Percentiles rank a stretch among this genome's conserved stretches.
Conservation (phyloP, 345 rosid genomes). For the Camelina sativa region DNA sequence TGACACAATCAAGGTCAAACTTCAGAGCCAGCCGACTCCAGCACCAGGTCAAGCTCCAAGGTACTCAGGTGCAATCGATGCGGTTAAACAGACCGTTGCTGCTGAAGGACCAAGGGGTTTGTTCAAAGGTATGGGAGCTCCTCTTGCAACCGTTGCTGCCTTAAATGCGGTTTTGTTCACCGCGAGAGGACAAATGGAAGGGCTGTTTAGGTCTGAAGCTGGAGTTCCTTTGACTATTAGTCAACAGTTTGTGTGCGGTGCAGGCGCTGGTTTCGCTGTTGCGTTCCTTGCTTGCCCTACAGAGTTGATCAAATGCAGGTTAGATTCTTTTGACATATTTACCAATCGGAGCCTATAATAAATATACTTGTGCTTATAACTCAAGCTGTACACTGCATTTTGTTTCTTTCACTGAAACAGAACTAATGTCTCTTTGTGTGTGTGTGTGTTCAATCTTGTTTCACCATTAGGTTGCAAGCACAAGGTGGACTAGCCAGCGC, state of each 20-base stretch:
- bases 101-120: conserved; percentile 94
- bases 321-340: neutral
- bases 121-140: conserved; percentile 99
- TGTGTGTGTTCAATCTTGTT: conserved; percentile 28
- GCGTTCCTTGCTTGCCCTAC: conserved; percentile 99
- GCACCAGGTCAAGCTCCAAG: conserved; percentile 79
- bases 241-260: conserved; percentile 85
- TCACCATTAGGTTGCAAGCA: conserved; percentile 80
- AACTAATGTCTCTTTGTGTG: conserved; percentile 13
- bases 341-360: neutral
- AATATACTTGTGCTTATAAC: neutral
- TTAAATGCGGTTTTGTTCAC: conserved; percentile 94
- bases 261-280: conserved; percentile 96
- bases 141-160: conserved; percentile 97
- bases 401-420: neutral
- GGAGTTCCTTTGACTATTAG: conserved; percentile 76
- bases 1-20: conserved; percentile 98
- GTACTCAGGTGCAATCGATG: conserved; percentile 84
- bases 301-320: conserved; percentile 99
- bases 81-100: conserved; percentile 80
- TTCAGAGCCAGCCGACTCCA: conserved; percentile 93
- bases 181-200: conserved; percentile 94
- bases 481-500: conserved; percentile 73
- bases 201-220: conserved; percentile 75
- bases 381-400: neutral